Evolutionary conservation across 2,329 filamentous ascomycete genomes (phyloP), one percentile per base, ranked within the genome.

Genomic region (Arthrobotrys pseudoclavata): DNA sequence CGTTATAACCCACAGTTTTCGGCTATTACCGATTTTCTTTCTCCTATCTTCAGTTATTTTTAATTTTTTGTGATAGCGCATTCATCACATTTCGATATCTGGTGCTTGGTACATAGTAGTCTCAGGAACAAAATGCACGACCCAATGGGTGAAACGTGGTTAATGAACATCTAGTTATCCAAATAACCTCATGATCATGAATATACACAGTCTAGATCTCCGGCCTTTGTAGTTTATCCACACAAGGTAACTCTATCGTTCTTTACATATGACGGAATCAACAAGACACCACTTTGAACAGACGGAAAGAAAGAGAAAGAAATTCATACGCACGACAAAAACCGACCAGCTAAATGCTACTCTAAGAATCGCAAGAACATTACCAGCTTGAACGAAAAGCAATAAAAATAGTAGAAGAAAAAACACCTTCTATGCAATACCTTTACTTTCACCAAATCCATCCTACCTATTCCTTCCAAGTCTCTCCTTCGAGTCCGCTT

Each of bases 401-500:
- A 52, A 22, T 47, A 47, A 29, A 57, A 15, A 57, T 9, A 34
- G n/a, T 37, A 18, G 18, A 37, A 40, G n/a, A 18, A 40, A 22
- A 40, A 42, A 60, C 55, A 60, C 55, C 18, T 24, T 42, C 31
- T 63, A 47, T 63, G 40, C 40, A 37, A 63, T 34, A 31, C 15
- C 9, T 63, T n/a, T 20, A 3, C n/a, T 5, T 18, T 50, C 40
- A 24, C 13, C 1, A 63, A 15, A 7, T 10, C 18, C 18, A 24
- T 48, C n/a, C 42, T 70, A 76, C 37, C 64, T 24, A 83, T 92
- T 90, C 77, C 93, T 87, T 0, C 93, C 93, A 67, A 96, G 84
- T 67, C 93, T 88, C 85, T 97, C 93, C 82, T 92, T 91, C 45
- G 91, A 86, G 83, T 96, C 93, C 76, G 90, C 88, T 63, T 88